Conservation (phyloP, 441 rosid species). For the Biscutella auriculata region DNA sequence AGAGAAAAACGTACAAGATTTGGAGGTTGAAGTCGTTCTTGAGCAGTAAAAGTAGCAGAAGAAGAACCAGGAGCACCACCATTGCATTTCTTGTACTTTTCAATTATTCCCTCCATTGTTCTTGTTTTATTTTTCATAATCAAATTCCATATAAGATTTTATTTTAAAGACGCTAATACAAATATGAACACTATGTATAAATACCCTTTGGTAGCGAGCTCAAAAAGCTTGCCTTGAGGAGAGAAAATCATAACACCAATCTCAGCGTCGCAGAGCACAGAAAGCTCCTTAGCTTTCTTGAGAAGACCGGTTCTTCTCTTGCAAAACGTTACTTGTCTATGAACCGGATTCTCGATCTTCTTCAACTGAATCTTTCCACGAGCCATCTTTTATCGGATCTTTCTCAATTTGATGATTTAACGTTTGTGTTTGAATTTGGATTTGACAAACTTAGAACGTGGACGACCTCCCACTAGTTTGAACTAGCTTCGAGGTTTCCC, state of each 20-base stretch:
- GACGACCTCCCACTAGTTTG: constrained; percentile 93
- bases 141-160: no score
- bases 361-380: constrained; percentile 87
- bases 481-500: constrained; percentile 84
- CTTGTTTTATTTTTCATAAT: constrained; percentile 6
- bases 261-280: constrained; percentile 88
- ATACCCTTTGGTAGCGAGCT: constrained; percentile 79
- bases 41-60: constrained; percentile 23
- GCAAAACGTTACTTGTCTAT: constrained; percentile 93
- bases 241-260: constrained; percentile 77
- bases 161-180: no score
- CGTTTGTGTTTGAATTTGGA: not conserved
- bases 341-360: constrained; percentile 79
- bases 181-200: no score
- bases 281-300: constrained; percentile 93
- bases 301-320: constrained; percentile 89
- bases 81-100: constrained; percentile 54
- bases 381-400: no score
- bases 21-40: constrained; percentile 27
- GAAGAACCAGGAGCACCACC: constrained; percentile 30
- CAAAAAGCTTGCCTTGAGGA: constrained; percentile 71
- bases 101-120: constrained; percentile 68
- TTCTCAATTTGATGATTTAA: not conserved
- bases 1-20: constrained; percentile 41
- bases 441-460: constrained; percentile 24